These are phyloP conservation scores for Salix exigua DNA, from an alignment of 345 rosid species.

Conservation along the genomic window DNA sequence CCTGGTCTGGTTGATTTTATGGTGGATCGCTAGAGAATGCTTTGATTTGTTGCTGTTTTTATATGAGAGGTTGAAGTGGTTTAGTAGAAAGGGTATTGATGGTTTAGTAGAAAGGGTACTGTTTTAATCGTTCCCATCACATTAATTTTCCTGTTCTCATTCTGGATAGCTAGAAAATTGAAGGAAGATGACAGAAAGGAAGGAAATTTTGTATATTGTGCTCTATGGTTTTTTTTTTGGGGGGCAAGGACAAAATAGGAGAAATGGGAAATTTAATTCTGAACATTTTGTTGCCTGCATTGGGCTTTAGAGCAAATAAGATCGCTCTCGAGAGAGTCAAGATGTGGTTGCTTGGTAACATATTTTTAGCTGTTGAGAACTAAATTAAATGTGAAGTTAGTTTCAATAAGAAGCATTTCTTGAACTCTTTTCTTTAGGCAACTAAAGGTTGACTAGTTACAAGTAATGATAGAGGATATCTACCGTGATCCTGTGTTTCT, in stretches of 20 bases:
- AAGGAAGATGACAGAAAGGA: not conserved
- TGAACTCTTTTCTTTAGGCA: not conserved
- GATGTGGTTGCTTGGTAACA: not conserved
- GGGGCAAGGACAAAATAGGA: not conserved
- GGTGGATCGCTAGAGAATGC: no score
- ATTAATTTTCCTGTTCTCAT: not conserved
- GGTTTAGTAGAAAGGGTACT: not conserved
- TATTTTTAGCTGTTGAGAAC: not conserved
- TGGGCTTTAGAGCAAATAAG: not conserved
- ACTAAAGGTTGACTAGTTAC: not conserved
- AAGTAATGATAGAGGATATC: not conserved
- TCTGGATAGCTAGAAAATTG: not conserved
- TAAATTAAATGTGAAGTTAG: not conserved
- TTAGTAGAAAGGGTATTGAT: not conserved
- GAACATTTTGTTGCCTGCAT: not conserved
- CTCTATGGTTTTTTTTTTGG: not conserved
- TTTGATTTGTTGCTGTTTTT: not conserved
- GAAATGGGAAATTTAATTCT: no score
- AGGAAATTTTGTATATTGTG: not conserved
- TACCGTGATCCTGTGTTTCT: not conserved
- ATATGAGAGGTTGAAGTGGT: not conserved
- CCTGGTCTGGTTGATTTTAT: no score
- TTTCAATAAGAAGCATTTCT: not conserved
- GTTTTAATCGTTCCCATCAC: not conserved
- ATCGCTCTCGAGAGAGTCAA: not conserved